These are phyloP conservation scores for Mucor ambiguus DNA, from an alignment of 371 early-diverging fungal genomes.

Conservation along the genomic window DNA sequence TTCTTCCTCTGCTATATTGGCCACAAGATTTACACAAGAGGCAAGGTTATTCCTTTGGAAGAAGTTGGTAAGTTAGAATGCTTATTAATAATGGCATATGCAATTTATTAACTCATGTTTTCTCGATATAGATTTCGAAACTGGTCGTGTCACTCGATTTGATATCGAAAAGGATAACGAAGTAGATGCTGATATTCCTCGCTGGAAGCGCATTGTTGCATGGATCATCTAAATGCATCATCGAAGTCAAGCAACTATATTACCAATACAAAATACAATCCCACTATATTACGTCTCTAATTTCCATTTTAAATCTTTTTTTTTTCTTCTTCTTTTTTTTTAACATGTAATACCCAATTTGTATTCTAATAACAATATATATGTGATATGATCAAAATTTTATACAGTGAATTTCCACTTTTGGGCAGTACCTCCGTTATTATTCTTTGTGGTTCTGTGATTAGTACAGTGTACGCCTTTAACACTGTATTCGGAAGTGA, in stretches of 20 bases:
- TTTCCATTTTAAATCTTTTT: neutral
- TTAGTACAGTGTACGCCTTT: neutral
- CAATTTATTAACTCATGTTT: neutral
- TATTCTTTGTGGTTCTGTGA: neutral
- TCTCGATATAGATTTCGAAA: constrained; percentile 34
- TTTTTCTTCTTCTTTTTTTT: neutral
- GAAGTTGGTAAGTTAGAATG: constrained; percentile 51
- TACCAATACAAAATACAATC: neutral
- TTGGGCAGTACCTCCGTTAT: neutral
- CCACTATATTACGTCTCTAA: neutral
- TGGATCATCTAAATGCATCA: neutral
- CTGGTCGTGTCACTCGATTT: constrained; percentile 39
- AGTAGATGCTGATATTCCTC: constrained; percentile 17
- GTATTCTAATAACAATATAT: neutral
- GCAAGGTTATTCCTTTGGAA: constrained; percentile 56
- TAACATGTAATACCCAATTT: neutral
- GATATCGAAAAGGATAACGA: constrained; percentile 38
- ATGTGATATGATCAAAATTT: neutral
- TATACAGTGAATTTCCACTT: neutral
- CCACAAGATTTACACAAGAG: constrained; percentile 49
- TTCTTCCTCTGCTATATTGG: constrained; percentile 47
- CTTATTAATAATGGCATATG: neutral
- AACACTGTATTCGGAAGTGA: neutral
- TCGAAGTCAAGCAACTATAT: neutral
- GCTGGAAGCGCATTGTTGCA: constrained; percentile 15